Conservation (phyloP, 257 asterid genomes). For the Cordia subcordata region DNA sequence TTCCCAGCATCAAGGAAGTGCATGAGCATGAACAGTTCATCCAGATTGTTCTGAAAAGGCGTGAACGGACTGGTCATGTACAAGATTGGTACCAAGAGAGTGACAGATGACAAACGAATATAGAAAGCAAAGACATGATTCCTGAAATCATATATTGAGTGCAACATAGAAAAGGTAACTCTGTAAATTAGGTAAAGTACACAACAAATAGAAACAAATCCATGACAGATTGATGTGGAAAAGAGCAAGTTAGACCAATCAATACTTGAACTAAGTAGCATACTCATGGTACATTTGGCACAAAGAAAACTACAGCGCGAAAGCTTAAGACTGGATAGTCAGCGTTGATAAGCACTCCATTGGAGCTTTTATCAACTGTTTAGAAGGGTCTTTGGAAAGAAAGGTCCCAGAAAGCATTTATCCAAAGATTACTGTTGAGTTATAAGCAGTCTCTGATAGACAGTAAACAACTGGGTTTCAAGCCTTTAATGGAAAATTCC, state of each 20-base stretch:
- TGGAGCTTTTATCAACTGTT: too few species aligned
- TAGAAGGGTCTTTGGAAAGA: too few species aligned
- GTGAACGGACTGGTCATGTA: constrained; percentile 23
- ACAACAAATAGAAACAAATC: neutral
- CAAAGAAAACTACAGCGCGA: too few species aligned
- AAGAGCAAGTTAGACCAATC: neutral
- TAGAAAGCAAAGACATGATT: neutral
- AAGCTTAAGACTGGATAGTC: too few species aligned
- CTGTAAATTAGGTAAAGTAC: neutral
- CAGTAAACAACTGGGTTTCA: too few species aligned
- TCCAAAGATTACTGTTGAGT: too few species aligned
- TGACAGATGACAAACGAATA: neutral
- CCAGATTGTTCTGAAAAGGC: constrained; percentile 87
- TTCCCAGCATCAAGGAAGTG: constrained; percentile 99
- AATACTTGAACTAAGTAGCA: too few species aligned
- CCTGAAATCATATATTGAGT: neutral
- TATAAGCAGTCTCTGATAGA: too few species aligned
- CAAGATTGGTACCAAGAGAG: neutral
- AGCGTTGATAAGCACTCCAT: too few species aligned
- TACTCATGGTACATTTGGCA: too few species aligned
- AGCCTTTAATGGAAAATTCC: too few species aligned
- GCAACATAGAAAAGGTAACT: neutral
- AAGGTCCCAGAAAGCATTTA: too few species aligned
- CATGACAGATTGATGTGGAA: neutral
- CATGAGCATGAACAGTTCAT: constrained; percentile 99